phyloP scores from a whole-genome alignment of 1,139 yeast species.

The Yamadazyma membranifaciens region DNA sequence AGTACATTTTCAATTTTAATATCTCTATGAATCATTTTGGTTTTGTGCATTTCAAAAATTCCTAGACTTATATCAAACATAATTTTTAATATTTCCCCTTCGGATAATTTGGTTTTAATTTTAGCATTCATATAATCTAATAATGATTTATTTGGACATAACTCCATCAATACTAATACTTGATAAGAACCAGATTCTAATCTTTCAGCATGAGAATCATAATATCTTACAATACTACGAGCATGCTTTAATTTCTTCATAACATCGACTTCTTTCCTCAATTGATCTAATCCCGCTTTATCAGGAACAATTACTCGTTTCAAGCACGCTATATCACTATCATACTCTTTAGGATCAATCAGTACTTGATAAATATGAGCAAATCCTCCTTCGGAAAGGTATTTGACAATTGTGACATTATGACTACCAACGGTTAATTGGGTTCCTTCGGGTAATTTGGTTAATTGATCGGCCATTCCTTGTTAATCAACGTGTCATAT shows the following conservation, averaged over 20 bases:
- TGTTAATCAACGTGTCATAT: background rate
- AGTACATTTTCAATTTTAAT: slow-evolving; percentile 93
- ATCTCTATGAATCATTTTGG: slow-evolving; percentile 71
- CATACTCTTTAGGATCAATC: slow-evolving; percentile 41
- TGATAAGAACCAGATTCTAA: slow-evolving; percentile 58
- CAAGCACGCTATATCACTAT: slow-evolving; percentile 55
- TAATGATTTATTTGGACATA: slow-evolving; percentile 69
- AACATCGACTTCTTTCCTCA: slow-evolving; percentile 76
- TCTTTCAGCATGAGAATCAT: slow-evolving; percentile 76
- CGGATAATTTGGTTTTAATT: slow-evolving; percentile 60
- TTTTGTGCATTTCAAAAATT: slow-evolving; percentile 68
- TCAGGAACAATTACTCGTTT: slow-evolving; percentile 75
- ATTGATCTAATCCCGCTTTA: slow-evolving; percentile 59
- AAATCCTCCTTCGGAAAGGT: slow-evolving; percentile 50
- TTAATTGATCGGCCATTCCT: slow-evolving; percentile 24
- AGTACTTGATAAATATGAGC: slow-evolving; percentile 60
- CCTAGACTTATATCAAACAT: slow-evolving; percentile 68
- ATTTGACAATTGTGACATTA: slow-evolving; percentile 33
- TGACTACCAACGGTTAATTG: slow-evolving; percentile 45
- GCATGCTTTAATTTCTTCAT: slow-evolving; percentile 66
- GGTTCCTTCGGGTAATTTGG: slow-evolving; percentile 41
- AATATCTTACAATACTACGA: slow-evolving; percentile 61
- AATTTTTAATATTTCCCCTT: slow-evolving; percentile 61
- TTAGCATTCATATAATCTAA: slow-evolving; percentile 74
- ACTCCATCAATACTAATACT: slow-evolving; percentile 75